Conservation (phyloP, 352 stramenopile genomes). For the Pythium rhizo-oryzae region DNA sequence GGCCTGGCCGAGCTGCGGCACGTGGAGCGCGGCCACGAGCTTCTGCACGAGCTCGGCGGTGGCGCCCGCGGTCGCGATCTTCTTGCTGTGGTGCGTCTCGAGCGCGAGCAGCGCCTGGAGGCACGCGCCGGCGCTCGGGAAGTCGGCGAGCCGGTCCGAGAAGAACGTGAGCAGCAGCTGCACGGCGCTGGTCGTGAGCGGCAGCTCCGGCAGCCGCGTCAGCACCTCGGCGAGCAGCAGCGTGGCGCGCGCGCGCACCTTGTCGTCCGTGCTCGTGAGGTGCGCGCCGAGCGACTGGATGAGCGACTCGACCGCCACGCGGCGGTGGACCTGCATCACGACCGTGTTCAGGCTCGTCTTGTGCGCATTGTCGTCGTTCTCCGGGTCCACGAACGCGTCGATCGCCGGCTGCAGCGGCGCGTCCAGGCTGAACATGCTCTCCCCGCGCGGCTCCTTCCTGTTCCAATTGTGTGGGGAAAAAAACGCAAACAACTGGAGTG, state of each 20-base stretch:
- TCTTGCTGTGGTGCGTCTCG: slow-evolving; percentile 62
- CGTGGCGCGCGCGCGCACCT: slow-evolving; percentile 75
- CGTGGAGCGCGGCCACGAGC: slow-evolving; percentile 64
- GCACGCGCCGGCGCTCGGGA: slow-evolving; percentile 77
- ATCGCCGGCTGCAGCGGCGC: slow-evolving; percentile 83
- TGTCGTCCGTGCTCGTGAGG: slow-evolving; percentile 80
- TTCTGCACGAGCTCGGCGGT: slow-evolving; percentile 69
- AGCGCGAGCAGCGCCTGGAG: slow-evolving; percentile 78
- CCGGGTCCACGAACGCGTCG: slow-evolving; percentile 84
- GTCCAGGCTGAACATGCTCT: slow-evolving; percentile 83
- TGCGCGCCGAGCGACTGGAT: slow-evolving; percentile 75
- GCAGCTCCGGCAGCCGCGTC: slow-evolving; percentile 84
- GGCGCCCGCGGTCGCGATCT: slow-evolving; percentile 50
- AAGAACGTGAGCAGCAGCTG: slow-evolving; percentile 87
- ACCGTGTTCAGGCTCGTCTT: slow-evolving; percentile 90
- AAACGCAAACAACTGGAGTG: slow-evolving; percentile 14
- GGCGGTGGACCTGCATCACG: slow-evolving; percentile 86
- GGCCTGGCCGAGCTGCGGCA: slow-evolving; percentile 80
- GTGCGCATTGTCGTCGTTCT: slow-evolving; percentile 81
- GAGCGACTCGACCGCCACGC: slow-evolving; percentile 74
- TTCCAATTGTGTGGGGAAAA: not conserved
- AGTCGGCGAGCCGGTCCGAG: slow-evolving; percentile 80
- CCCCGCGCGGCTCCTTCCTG: not conserved
- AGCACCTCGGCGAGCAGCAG: slow-evolving; percentile 89
- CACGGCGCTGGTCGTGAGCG: slow-evolving; percentile 68